These are phyloP conservation scores for Hibiscus syriacus DNA, from an alignment of 345 rosid species.

Conservation along the genomic window DNA sequence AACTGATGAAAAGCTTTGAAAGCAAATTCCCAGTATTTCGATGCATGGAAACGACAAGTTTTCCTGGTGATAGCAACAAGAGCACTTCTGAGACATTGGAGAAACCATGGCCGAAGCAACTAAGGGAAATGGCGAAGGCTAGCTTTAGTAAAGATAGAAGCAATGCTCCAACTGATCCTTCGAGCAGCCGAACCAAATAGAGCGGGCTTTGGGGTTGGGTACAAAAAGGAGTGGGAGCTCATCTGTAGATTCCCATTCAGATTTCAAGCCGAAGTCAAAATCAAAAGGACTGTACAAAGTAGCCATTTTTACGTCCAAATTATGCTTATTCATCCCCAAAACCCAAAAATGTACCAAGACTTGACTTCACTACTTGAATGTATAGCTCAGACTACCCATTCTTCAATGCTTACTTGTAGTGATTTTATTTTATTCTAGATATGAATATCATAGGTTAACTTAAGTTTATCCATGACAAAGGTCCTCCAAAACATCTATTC, in stretches of 20 bases:
- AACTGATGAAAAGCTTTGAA: constrained; percentile 31
- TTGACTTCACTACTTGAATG: not conserved
- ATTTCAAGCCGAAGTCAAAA: constrained; percentile 42
- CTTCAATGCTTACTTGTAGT: not conserved
- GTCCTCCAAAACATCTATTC: not conserved
- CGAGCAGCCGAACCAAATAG: constrained; percentile 61
- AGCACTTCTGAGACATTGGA: constrained; percentile 60
- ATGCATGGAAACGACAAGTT: constrained; percentile 18
- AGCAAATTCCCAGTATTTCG: constrained; percentile 33
- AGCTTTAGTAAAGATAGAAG: constrained; percentile 62
- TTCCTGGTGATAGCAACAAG: constrained; percentile 40
- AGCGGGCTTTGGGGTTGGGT: constrained; percentile 67
- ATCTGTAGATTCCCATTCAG: constrained; percentile 40
- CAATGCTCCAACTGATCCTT: constrained; percentile 55
- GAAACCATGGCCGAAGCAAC: constrained; percentile 65
- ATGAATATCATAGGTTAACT: too few species aligned
- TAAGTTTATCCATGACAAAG: too few species aligned
- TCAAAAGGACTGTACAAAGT: constrained; percentile 61
- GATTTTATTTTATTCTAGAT: too few species aligned
- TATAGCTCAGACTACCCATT: not conserved
- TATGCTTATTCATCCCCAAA: constrained; percentile 11
- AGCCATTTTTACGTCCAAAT: constrained; percentile 74
- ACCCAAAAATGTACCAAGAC: not conserved
- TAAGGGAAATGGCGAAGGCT: constrained; percentile 70
- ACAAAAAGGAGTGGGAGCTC: constrained; percentile 59